Percentiles rank a stretch among this genome's conserved stretches.
These are phyloP conservation scores for Delphinella strobiligena DNA, from an alignment of 2,329 filamentous ascomycete genomes.

Conservation along the genomic window DNA sequence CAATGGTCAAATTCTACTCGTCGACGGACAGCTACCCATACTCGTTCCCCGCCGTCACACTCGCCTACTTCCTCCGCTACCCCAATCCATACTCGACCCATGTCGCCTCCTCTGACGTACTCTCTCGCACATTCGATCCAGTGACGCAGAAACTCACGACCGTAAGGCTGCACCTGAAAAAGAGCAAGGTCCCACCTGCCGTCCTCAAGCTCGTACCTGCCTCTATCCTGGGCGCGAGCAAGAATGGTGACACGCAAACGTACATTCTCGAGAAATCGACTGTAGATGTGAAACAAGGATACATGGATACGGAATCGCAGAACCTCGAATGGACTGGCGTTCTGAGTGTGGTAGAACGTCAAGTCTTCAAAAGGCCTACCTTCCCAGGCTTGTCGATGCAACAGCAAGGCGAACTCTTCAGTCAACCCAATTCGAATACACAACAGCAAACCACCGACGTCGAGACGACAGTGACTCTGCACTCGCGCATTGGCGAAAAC, in stretches of 20 bases:
- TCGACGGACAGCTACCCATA: constrained; percentile 62
- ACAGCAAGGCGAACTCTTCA: constrained; percentile 4
- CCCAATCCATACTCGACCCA: constrained; percentile 76
- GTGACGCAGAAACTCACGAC: constrained; percentile 65
- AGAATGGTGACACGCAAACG: constrained; percentile 52
- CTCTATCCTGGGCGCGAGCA: constrained; percentile 49
- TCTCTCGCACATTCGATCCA: constrained; percentile 60
- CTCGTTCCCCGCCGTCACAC: constrained; percentile 72
- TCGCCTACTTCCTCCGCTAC: constrained; percentile 83
- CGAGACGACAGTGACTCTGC: constrained; percentile 60
- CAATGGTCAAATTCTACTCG: constrained; percentile 42
- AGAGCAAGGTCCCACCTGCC: constrained; percentile 62
- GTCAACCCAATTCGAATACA: too few relatives aligned
- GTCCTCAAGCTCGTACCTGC: constrained; percentile 65
- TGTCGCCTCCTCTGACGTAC: constrained; percentile 73
- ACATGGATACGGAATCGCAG: constrained; percentile 70
- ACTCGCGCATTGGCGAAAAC: constrained; percentile 59
- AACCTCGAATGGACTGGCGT: constrained; percentile 78
- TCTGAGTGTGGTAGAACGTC: constrained; percentile 64
- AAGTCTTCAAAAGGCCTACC: constrained; percentile 50
- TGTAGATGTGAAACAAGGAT: constrained; percentile 67
- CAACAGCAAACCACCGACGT: constrained; percentile 49
- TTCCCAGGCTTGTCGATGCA: not conserved
- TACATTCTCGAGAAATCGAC: constrained; percentile 73
- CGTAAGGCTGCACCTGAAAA: constrained; percentile 70